Percentiles rank a stretch among this genome's conserved stretches.
phyloP scores from a whole-genome alignment of 768 basidiomycete species.

The Xerocomellus intermedius region DNA sequence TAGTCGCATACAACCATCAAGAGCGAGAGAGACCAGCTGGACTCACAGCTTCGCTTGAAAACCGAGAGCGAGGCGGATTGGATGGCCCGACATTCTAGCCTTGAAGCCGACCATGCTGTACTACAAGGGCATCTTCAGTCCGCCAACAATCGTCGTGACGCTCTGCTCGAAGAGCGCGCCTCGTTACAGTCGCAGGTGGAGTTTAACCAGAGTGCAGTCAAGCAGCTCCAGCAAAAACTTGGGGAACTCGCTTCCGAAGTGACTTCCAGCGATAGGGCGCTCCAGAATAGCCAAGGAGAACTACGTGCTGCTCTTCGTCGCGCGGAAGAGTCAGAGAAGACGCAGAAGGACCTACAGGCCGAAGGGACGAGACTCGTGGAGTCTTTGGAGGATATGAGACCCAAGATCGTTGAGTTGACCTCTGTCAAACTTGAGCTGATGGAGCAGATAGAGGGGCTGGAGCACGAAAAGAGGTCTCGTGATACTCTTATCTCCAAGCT shows the following conservation, averaged over 20 bases:
- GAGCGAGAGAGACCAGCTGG: slow-evolving; percentile 57
- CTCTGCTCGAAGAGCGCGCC: slow-evolving; percentile 48
- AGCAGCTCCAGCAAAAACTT: slow-evolving; percentile 60
- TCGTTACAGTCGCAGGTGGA: slow-evolving; percentile 48
- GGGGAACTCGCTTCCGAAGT: slow-evolving; percentile 54
- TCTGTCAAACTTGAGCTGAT: slow-evolving; percentile 65
- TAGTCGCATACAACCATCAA: slow-evolving; percentile 60
- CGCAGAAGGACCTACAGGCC: slow-evolving; percentile 66
- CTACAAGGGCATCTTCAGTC: slow-evolving; percentile 44
- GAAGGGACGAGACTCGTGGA: slow-evolving; percentile 79
- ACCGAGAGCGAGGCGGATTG: slow-evolving; percentile 47
- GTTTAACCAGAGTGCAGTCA: slow-evolving; percentile 44
- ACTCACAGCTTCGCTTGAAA: slow-evolving; percentile 43
- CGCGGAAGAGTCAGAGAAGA: slow-evolving; percentile 71
- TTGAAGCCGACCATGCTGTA: slow-evolving; percentile 41
- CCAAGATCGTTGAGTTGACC: slow-evolving; percentile 81
- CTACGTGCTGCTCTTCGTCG: slow-evolving; percentile 62
- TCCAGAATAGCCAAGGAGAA: slow-evolving; percentile 65
- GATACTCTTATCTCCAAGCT: slow-evolving; percentile 61
- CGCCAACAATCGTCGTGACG: slow-evolving; percentile 45
- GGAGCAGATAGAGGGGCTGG: slow-evolving; percentile 59
- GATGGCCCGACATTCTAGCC: slow-evolving; percentile 45
- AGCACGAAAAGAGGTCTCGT: slow-evolving; percentile 51
- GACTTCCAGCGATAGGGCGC: slow-evolving; percentile 49
- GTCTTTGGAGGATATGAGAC: slow-evolving; percentile 81